Base-by-base conservation (phyloP, 805 yeast species). In the Suhomyces vadensis region DNA sequence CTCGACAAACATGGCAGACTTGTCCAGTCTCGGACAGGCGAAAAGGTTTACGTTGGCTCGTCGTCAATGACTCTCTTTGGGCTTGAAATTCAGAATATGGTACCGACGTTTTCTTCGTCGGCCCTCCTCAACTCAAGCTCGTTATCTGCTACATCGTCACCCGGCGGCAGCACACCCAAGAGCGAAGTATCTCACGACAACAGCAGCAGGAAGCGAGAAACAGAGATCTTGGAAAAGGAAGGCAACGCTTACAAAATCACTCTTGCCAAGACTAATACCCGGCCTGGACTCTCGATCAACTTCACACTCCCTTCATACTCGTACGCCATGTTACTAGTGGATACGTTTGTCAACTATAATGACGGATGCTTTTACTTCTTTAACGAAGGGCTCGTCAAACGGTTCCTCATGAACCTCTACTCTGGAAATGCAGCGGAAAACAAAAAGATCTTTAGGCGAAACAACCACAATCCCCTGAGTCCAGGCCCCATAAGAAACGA, bases 281-380 rank as follows among this genome's bases (percentile, higher is more conserved):
- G 85, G 26, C 85, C 87, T 0, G 85, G 87, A 1, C 71, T 83
- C 5, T 75, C 84, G 17, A 87, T 84, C 19, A 82, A 83, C 54
- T 84, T 85, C 57, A 77, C 87, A 0, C 66, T 86, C 13, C 95
- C 95, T 0, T 81, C 88, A 10, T 85, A 84, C 51, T 79, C 87
- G 3, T 85, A 85, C 60, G 90, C 92, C 5, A 77, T 83, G 77
- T 60, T 84, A 10, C 64, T 86, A 39, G 86, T 86, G 9, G 92
- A 86, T 57, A 82, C 88, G 0, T 86, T 86, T 52, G 77, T 86
- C 42, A 83, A 84, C 41, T 86, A 85, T 60, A 86, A 86, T 54
- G 94, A 85, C 61, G 94, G 91, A 0, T 86, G 95, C 54, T 86
- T 86, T 60, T 86, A 86, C 64, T 86, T 86, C 56, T 86, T 86